A percentile compares a stretch with the other conserved stretches of the same genome.
Evolutionary conservation across 176 grass and related monocot species (phyloP).

Genomic region (Saccharum spontaneum): DNA sequence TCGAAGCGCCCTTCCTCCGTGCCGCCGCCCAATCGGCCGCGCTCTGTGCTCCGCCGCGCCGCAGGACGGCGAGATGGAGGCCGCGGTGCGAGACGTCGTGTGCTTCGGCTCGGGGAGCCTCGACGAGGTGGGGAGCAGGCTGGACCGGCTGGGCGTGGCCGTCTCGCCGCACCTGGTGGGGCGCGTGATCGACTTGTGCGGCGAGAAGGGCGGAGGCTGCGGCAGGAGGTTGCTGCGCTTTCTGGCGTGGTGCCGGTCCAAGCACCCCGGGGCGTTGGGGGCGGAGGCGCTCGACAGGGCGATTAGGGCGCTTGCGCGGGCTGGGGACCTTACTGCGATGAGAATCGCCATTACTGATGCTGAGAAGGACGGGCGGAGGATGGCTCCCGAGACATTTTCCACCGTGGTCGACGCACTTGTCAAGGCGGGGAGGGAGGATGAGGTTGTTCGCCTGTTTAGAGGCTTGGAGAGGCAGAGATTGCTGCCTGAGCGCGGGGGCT

Average conservation of each 20-base stretch:
- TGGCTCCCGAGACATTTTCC: slow-evolving; percentile 50
- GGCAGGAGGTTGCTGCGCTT: slow-evolving; percentile 61
- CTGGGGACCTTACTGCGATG: slow-evolving; percentile 56
- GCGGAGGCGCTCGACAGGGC: slow-evolving; percentile 43
- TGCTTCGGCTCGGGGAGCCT: slow-evolving; percentile 55
- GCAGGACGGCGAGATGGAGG: slow-evolving; percentile 9
- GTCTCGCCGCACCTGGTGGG: slow-evolving; percentile 37
- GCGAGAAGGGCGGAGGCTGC: not conserved
- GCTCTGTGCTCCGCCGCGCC: slow-evolving; percentile 20
- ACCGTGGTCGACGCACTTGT: slow-evolving; percentile 52
- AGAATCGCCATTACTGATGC: slow-evolving; percentile 30
- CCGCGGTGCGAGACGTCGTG: slow-evolving; percentile 36
- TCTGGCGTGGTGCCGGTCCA: slow-evolving; percentile 58
- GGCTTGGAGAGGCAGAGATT: slow-evolving; percentile 43
- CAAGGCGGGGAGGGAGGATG: slow-evolving; percentile 47
- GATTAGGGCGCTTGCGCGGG: slow-evolving; percentile 36
- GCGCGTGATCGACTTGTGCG: slow-evolving; percentile 48
- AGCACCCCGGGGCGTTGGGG: not conserved
- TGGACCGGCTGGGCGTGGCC: slow-evolving; percentile 42
- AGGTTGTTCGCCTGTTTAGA: slow-evolving; percentile 52
- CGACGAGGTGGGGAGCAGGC: slow-evolving; percentile 44
- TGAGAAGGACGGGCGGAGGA: slow-evolving; percentile 41
- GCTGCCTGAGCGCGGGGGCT: slow-evolving; percentile 2
- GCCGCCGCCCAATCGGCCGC: not conserved
- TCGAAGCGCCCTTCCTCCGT: not conserved